Evolutionary conservation across 371 early-diverging fungal species (phyloP), one percentile per base, ranked within the genome.

Genomic region (Rhizomucor miehei): DNA sequence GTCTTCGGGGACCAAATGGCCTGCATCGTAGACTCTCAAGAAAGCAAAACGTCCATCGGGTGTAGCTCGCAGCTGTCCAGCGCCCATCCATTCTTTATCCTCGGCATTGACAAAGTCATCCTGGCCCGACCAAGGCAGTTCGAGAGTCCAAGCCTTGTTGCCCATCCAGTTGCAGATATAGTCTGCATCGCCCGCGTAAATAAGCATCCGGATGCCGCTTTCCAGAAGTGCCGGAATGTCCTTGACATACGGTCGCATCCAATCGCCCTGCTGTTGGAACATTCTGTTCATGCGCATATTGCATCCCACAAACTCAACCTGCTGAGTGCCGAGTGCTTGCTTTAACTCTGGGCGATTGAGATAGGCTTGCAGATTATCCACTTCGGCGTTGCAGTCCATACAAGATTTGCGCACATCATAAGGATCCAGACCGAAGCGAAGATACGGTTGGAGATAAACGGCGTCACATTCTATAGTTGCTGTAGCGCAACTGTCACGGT

Each of bases 141-240:
- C 82, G 36, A 84, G 50, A 2, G 89, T 73, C 89, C 92, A 93
- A 1, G 90, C 94, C 73, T 90, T 89, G 83, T 92, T 93, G 38
- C 95, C 95, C 57, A 90, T 86, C 93, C 93, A 94, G 73, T 92
- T 92, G 78, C 92, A 90, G 45, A 89, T 82, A 60, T 78, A 91
- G 65, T 91, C 91, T 2, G 89, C 88, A 58, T 89, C 86, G 37
- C 61, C 97, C 52, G 92, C 91, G 63, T 95, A 97, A 19, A 97
- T 66, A 44, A 97, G 66, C 12, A 95, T 83, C 37, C 86, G 79
- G 54, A 94, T 77, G 34, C 93, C 93, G 50, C 81, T 83, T 45
- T 89, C 90, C 47, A 93, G 82, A 37, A 95, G 62, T 9, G 77
- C 80, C 3, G 89, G 87, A 0, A 95, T 62, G 56, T 80, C 73